Base-by-base conservation (phyloP, 495 filamentous ascomycete genomes). In the Clavariopsis aquatica region DNA sequence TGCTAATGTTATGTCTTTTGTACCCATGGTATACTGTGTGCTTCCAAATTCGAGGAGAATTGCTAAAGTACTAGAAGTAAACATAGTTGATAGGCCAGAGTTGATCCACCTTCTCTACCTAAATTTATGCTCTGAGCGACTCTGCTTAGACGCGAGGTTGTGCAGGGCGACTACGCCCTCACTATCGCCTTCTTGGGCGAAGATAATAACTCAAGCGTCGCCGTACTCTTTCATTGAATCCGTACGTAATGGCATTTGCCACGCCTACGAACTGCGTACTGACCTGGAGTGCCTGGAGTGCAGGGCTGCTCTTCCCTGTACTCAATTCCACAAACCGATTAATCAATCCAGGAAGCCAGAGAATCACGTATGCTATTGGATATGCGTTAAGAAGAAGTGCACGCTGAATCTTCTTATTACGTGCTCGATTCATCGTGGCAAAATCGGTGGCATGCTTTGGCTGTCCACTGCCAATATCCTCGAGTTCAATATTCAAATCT, bases 241-340 rank as follows among this genome's bases (percentile, higher is more conserved):
- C 34, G n/a, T 56, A 56, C n/a, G 34, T 43, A 9, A 56, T 56
- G 5, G 52, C 52, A 43, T 41, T 56, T 22, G 52, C 52, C 28
- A 41, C 13, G 10, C 52, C 52, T n/a, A 56, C 34, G 43, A 56
- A 56, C 29, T 56, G 52, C n/a, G 52, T 56, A 24, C 29, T 38
- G 17, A 17, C 43, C n/a, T 56, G 29, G 17, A 56, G 29, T 15
- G 43, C 34, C 43, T 43, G 19, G 15, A 56, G 29, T 20, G 7
- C 28, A 24, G 43, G 23, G 2, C 29, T 41, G 52, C 17, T 36
- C 17, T 56, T 43, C 4, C 52, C 28, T 20, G 15, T 36, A n/a
- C 52, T 56, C 52, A 43, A 17, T 19, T 36, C 28, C n/a, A 56
- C 52, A 24, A 56, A 38, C 2, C 38, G 4, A 43, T 38, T 56